Base-by-base conservation (phyloP, 208 protist species). In the Trypanosoma mega region DNA sequence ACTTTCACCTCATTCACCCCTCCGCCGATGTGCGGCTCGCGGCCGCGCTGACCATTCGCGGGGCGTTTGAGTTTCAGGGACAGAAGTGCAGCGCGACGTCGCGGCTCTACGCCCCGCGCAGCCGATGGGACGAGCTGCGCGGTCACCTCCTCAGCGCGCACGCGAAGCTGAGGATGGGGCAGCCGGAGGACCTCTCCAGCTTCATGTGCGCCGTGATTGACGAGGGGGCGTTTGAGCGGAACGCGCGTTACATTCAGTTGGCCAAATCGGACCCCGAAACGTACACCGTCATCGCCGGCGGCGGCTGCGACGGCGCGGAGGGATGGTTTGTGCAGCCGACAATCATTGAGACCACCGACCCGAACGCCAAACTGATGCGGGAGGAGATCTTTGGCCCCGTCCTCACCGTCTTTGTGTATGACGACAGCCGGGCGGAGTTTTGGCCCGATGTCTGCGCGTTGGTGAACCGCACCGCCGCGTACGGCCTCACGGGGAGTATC, bases 361-460 rank as follows among this genome's bases (percentile, higher is more conserved):
- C 94, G 33, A 70, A 96, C 29, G 77, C 78, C 53, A 69, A 77
- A 60, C 74, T 94, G 8, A 95, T 99, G 84, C 62, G 59, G 6
- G 93, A 99, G 66, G 98, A 99, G 82, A 97, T 99, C 57, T 99
- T 99, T 68, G 98, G 97, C 43, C 98, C 98, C 36, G 90, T 99
- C 26, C 64, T 99, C 23, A 98, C 97, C 2, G 78, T 97, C 26
- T 97, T 93, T 68, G 92, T 98, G 26, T 99, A 98, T 76, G 82
- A 95, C 30, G 94, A 97, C 81, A 80, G 72, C 61, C 80, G 78
- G 66, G 78, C 89, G 14, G 67, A 85, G 29, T 97, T 65, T 64
- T 93, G 96, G 78, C 74, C 93, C 57, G 76, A 94, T 23, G 77
- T 85, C 47, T 94, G 90, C 33, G 70, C 85, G 20, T 63, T 98